A percentile compares a stretch with the other conserved stretches of the same genome.
Evolutionary conservation across 176 grass and related monocot genomes (phyloP).

Genomic region (Rhynchospora breviuscula): DNA sequence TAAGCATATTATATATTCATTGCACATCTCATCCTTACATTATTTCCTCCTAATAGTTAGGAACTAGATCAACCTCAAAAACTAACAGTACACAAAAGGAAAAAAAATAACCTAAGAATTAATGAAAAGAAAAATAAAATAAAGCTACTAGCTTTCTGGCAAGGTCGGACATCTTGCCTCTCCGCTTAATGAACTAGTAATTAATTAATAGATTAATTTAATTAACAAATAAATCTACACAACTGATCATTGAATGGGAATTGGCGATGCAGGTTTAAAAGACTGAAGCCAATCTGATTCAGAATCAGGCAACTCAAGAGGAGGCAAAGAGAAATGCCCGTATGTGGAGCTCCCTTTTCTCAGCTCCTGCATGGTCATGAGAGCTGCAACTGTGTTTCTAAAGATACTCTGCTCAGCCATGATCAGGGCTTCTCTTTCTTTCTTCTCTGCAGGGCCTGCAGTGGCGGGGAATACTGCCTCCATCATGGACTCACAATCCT

Average conservation of each 20-base stretch:
- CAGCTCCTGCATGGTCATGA: constrained; percentile 77
- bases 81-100: neutral
- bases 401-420: constrained; percentile 45
- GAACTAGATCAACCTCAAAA: neutral
- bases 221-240: constrained; percentile 11
- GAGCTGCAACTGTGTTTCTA: constrained; percentile 75
- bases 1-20: neutral
- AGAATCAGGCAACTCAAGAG: constrained; percentile 37
- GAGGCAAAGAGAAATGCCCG: constrained; percentile 74
- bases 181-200: neutral
- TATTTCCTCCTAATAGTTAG: constrained; percentile 6
- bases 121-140: neutral
- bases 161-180: neutral
- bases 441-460: constrained; percentile 1
- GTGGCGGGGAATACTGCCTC: constrained; percentile 48
- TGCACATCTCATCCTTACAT: neutral
- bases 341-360: constrained; percentile 82
- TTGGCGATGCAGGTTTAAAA: constrained; percentile 36
- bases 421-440: constrained; percentile 27
- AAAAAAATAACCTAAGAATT: neutral
- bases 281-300: constrained; percentile 51
- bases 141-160: neutral
- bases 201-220: neutral
- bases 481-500: constrained; percentile 70
- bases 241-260: constrained; percentile 38